Evolutionary conservation across 495 filamentous ascomycete species (phyloP), one percentile per base, ranked within the genome.

Genomic region (Xylaria flabelliformis): DNA sequence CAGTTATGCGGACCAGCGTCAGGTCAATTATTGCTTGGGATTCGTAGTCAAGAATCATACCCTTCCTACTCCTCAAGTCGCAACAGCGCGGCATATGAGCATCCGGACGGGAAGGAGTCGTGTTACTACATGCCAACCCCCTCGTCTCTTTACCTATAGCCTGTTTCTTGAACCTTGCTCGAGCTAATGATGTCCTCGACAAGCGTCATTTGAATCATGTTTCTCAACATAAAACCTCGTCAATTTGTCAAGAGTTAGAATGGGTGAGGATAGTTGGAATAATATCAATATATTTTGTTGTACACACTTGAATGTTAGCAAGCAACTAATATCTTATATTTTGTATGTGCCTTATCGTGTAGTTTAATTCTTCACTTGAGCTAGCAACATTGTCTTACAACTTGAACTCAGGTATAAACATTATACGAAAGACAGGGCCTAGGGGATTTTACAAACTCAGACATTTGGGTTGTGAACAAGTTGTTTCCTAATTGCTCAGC

Each of bases 11-110:
- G 19, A 21, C 9, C 50, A 56, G 50, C 10, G 50, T 42, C 29
- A 29, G 36, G 44, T n/a, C 19, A 41, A 10, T 9, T 44, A 56
- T 56, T 15, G 29, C 50, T 36, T 15, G n/a, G 65, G n/a, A 36
- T n/a, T 34, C 34, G 39, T 67, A 44, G 9, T 7, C 9, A 44
- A 55, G 50, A 56, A 41, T 56, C n/a, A 32, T 36, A 44, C 50
- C 36, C 64, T 67, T 67, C 64, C 48, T 67, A 67, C 64, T 39
- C n/a, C 42, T 67, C 65, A 6, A 44, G 50, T 67, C 32, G 21
- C 50, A 56, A 67, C 32, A 17, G 21, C 65, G 65, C 65, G 65
- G 65, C 12, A 67, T 67, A 50, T n/a, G 65, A 41, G 10, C 41
- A 56, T 41, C 64, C 65, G 65, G 32, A 21, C 65, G n/a, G 9